Percentiles rank a stretch among this genome's conserved stretches.
Evolutionary conservation across 2,329 filamentous ascomycete genomes (phyloP).

Genomic region (Triangularia verruculosa): DNA sequence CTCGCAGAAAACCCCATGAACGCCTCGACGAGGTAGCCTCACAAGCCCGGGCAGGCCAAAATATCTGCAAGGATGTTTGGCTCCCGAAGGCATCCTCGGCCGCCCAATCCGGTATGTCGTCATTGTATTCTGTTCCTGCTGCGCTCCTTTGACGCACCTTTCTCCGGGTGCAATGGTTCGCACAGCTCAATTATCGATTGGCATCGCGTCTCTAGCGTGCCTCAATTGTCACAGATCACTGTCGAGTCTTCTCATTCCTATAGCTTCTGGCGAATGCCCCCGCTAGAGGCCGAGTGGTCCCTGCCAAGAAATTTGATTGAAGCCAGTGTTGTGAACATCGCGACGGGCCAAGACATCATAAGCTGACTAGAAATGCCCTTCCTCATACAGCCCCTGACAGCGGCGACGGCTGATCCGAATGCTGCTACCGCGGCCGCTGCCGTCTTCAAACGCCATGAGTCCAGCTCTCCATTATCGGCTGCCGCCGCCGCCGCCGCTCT

Average conservation of each 20-base stretch:
- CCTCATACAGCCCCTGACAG: constrained; percentile 55
- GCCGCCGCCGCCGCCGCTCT: constrained; percentile 85
- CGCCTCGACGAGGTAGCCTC: constrained; percentile 16
- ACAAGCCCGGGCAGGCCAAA: constrained; percentile 16
- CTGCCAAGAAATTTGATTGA: not conserved
- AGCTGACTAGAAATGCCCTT: constrained; percentile 12
- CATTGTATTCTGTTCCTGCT: constrained; percentile 19
- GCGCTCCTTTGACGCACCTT: constrained; percentile 26
- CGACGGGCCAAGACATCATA: constrained; percentile 1
- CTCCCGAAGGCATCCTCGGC: constrained; percentile 49
- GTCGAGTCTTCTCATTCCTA: not conserved
- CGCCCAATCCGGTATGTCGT: constrained; percentile 48
- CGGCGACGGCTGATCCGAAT: constrained; percentile 64
- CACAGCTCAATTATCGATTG: not conserved
- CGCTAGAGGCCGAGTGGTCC: not conserved
- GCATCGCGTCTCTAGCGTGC: not conserved
- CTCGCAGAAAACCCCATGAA: constrained; percentile 16
- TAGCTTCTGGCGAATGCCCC: constrained; percentile 8
- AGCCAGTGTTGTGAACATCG: constrained; percentile 3
- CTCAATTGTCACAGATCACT: not conserved
- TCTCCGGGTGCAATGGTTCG: not conserved
- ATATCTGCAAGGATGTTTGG: constrained; percentile 44
- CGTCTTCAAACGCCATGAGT: constrained; percentile 68
- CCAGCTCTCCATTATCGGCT: constrained; percentile 68
- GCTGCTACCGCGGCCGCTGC: constrained; percentile 78